phyloP scores from a whole-genome alignment of 345 rosid genomes.

The Excoecaria agallocha region DNA sequence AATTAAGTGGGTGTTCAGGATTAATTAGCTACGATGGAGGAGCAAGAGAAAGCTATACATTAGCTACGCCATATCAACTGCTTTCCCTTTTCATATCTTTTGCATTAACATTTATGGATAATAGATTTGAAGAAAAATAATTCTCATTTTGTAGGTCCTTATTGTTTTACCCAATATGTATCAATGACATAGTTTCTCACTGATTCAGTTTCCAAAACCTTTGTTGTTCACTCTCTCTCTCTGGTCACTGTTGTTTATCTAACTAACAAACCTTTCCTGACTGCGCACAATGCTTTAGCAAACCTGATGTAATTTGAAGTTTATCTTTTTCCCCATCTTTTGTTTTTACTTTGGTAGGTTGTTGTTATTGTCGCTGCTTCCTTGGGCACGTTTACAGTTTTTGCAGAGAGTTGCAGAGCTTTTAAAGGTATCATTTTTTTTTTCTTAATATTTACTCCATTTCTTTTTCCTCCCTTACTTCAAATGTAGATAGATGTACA shows the following conservation, averaged over 20 bases:
- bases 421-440: conserved; percentile 29
- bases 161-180: conserved; percentile 1
- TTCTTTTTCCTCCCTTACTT: neutral
- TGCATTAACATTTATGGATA: conserved; percentile 10
- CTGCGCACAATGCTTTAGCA: conserved; percentile 16
- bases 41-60: too few species aligned
- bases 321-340: conserved; percentile 1
- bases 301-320: conserved; percentile 6
- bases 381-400: conserved; percentile 44
- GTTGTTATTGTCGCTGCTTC: conserved; percentile 45
- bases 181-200: neutral
- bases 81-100: neutral
- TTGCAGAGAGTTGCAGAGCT: conserved; percentile 37
- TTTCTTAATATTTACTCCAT: neutral
- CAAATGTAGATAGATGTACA: neutral
- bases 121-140: neutral
- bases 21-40: too few species aligned
- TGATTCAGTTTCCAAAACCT: too few species aligned
- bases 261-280: conserved; percentile 7
- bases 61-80: too few species aligned
- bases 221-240: too few species aligned
- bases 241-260: neutral
- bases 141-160: neutral
- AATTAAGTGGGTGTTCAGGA: neutral
- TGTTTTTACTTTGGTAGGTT: conserved; percentile 29